Conservation (phyloP, 768 basidiomycete species). For the Hortiboletus campestris region DNA sequence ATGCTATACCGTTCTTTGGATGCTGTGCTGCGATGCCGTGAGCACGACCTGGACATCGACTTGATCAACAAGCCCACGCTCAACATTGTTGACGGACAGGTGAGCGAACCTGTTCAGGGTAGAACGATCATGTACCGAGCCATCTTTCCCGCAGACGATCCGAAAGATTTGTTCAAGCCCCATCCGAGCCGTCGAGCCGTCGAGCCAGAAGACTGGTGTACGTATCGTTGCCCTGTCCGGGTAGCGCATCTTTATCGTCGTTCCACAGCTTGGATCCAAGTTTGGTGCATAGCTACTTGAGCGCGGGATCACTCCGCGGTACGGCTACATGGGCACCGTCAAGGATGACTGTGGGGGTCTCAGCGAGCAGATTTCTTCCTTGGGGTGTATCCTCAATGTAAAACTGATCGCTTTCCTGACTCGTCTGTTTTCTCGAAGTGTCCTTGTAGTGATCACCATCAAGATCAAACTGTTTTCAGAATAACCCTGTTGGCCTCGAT, state of each 20-base stretch:
- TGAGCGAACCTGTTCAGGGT: constrained; percentile 24
- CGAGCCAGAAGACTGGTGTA: constrained; percentile 87
- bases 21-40: constrained; percentile 70
- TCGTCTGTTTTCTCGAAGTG: neutral
- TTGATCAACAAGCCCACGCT: constrained; percentile 84
- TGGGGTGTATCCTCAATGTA: constrained; percentile 78
- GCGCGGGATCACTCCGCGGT: constrained; percentile 75
- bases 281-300: constrained; percentile 86
- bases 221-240: constrained; percentile 8
- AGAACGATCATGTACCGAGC: neutral
- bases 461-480: constrained; percentile 44
- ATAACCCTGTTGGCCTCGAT: neutral
- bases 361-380: constrained; percentile 81
- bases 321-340: constrained; percentile 75
- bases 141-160: constrained; percentile 41
- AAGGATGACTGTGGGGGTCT: constrained; percentile 78
- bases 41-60: constrained; percentile 76
- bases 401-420: constrained; percentile 24
- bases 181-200: constrained; percentile 82
- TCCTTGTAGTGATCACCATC: constrained; percentile 41
- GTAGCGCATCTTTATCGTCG: neutral
- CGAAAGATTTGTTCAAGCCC: constrained; percentile 68
- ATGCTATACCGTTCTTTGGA: constrained; percentile 84
- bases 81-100: constrained; percentile 81
- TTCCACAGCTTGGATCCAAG: constrained; percentile 64